Conservation (phyloP, 2,329 filamentous ascomycete genomes). For the Nigrospora sphaerica region DNA sequence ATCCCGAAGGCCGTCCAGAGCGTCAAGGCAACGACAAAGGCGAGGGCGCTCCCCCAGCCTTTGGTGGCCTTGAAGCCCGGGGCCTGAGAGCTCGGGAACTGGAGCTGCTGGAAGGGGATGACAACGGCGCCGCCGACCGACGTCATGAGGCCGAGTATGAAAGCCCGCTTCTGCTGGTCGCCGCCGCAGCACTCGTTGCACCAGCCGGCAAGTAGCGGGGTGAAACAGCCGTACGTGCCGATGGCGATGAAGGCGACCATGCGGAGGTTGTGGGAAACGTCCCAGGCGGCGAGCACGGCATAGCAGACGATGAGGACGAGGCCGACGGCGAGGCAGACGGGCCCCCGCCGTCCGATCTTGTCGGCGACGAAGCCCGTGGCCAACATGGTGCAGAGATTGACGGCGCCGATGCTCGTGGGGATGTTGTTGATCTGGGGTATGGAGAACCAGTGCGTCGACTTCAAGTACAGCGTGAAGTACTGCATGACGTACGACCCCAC, state of each 20-base stretch:
- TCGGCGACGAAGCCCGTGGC: conserved; percentile 18
- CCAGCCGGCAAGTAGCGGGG: conserved; percentile 32
- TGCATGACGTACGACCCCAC: conserved; percentile 31
- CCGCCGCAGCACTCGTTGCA: conserved; percentile 31
- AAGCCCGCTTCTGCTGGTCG: conserved; percentile 34
- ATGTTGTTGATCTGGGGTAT: conserved; percentile 37
- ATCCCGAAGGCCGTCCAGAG: conserved; percentile 8
- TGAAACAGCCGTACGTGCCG: conserved; percentile 33
- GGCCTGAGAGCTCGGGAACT: conserved; percentile 27
- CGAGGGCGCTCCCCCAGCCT: conserved; percentile 19
- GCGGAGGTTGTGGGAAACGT: conserved; percentile 25
- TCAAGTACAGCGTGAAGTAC: conserved; percentile 32
- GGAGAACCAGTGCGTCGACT: conserved; percentile 23
- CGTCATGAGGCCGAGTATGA: conserved; percentile 30
- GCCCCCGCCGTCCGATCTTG: conserved; percentile 25
- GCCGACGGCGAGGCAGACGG: conserved; percentile 28
- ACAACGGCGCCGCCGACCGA: conserved; percentile 27
- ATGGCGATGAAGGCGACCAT: conserved; percentile 31
- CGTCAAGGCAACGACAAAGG: conserved; percentile 6
- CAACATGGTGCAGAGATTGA: conserved; percentile 34
- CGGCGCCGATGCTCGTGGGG: conserved; percentile 32
- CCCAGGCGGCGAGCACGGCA: conserved; percentile 28
- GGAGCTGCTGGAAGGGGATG: conserved; percentile 30
- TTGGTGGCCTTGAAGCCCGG: conserved; percentile 26
- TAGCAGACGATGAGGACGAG: conserved; percentile 27